Conservation (phyloP, 208 protist species). For the Hexamita inflata region DNA sequence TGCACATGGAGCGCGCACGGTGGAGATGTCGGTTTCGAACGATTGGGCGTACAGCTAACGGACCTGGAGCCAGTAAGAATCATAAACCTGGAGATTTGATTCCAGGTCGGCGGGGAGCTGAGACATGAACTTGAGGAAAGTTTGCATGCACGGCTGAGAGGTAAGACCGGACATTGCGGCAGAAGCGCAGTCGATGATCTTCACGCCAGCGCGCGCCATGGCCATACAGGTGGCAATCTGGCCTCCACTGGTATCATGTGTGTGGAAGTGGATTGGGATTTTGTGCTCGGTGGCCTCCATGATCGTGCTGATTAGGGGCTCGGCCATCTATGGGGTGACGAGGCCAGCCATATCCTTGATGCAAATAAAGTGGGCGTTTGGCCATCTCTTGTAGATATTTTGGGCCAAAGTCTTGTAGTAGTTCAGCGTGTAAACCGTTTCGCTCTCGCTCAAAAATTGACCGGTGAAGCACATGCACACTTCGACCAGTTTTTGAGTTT, state of each 20-base stretch:
- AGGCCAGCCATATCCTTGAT: conserved; percentile 69
- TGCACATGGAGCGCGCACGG: conserved; percentile 20
- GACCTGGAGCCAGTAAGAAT: conserved; percentile 24
- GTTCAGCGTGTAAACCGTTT: conserved; percentile 50
- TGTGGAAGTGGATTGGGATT: conserved; percentile 69
- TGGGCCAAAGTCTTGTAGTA: conserved; percentile 42
- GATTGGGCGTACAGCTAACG: conserved; percentile 35
- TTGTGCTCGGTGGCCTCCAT: conserved; percentile 49
- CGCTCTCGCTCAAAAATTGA: conserved; percentile 46
- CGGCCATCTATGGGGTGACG: conserved; percentile 50
- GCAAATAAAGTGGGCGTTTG: conserved; percentile 55
- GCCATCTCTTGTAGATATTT: conserved; percentile 38
- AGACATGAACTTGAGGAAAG: conserved; percentile 50
- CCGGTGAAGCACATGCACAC: conserved; percentile 52
- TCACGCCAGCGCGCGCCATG: conserved; percentile 54
- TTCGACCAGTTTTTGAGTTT: conserved; percentile 41
- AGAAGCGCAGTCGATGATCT: conserved; percentile 58
- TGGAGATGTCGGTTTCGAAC: neutral
- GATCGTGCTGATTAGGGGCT: conserved; percentile 46
- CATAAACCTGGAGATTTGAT: conserved; percentile 5
- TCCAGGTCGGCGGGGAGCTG: neutral
- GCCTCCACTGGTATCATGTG: conserved; percentile 64
- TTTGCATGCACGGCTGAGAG: conserved; percentile 61
- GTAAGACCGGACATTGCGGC: conserved; percentile 60
- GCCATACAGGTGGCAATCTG: conserved; percentile 61